Evolutionary conservation across 306 rosid genomes (phyloP).

Genomic region (Fragaria vesca): DNA sequence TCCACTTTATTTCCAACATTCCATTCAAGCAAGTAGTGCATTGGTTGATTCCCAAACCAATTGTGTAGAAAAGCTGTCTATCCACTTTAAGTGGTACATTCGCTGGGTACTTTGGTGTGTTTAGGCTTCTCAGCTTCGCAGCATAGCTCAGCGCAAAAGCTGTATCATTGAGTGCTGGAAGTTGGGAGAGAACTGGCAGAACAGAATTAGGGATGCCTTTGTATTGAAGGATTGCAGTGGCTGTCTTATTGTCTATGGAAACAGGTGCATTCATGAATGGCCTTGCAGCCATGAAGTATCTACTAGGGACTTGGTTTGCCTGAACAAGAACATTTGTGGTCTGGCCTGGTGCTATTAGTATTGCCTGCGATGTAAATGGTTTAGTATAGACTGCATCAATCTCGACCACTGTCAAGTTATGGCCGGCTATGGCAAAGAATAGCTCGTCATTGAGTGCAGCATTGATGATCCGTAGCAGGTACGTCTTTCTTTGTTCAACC

Average conservation of each 20-base stretch:
- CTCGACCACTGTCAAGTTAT: conserved; percentile 35
- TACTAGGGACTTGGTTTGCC: conserved; percentile 21
- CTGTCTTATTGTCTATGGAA: conserved; percentile 31
- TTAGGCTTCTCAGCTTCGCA: conserved; percentile 23
- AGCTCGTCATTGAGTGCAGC: conserved; percentile 43
- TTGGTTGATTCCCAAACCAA: conserved; percentile 28
- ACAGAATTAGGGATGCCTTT: conserved; percentile 31
- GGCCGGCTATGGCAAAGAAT: conserved; percentile 34
- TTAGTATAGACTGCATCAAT: conserved; percentile 38
- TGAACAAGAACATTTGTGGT: conserved; percentile 36
- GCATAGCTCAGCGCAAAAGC: conserved; percentile 19
- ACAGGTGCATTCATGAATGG: conserved; percentile 36
- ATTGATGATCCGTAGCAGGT: conserved; percentile 31
- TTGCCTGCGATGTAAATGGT: conserved; percentile 31
- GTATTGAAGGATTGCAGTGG: conserved; percentile 31
- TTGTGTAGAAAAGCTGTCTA: conserved; percentile 30
- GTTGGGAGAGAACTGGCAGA: conserved; percentile 24
- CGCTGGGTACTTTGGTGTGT: conserved; percentile 33
- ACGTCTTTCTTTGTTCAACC: conserved; percentile 35
- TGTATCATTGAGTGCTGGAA: conserved; percentile 33
- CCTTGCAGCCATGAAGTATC: conserved; percentile 36
- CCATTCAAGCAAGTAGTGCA: conserved; percentile 31
- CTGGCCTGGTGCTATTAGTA: conserved; percentile 39
- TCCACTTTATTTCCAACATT: too few relatives aligned
- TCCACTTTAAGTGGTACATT: conserved; percentile 32